phyloP scores from a whole-genome alignment of 1,284 basidiomycete genomes.

The Pseudomicrostroma phylloplanum region DNA sequence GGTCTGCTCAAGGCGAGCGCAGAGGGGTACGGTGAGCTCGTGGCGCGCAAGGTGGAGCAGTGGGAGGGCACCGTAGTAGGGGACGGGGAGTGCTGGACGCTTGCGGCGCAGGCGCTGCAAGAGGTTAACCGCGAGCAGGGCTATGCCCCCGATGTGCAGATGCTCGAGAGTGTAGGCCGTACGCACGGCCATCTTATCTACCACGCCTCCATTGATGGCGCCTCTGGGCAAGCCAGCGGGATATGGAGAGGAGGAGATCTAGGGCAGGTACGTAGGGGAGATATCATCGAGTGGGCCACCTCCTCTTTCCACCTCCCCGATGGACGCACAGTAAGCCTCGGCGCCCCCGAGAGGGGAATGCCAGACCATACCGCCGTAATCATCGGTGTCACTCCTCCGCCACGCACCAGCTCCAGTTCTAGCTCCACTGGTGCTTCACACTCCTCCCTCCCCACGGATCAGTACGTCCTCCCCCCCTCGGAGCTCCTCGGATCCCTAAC shows the following conservation, averaged over 20 bases:
- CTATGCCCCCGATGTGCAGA: neutral
- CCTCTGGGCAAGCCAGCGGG: slow-evolving; percentile 4
- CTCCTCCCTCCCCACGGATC: neutral
- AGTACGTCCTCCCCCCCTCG: slow-evolving; percentile 6
- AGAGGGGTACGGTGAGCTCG: slow-evolving; percentile 10
- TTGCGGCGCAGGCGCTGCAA: slow-evolving; percentile 10
- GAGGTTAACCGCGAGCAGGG: slow-evolving; percentile 5
- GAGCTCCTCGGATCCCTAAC: slow-evolving; percentile 10
- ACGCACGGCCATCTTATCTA: slow-evolving; percentile 14
- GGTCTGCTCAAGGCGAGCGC: neutral
- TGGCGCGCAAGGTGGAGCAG: slow-evolving; percentile 9
- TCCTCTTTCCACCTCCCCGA: neutral
- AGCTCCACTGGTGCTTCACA: neutral
- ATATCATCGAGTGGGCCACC: slow-evolving; percentile 13
- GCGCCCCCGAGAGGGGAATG: neutral
- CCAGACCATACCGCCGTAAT: slow-evolving; percentile 15
- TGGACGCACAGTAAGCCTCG: neutral
- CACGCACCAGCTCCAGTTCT: slow-evolving; percentile 2
- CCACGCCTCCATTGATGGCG: slow-evolving; percentile 8
- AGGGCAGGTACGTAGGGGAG: slow-evolving; percentile 10
- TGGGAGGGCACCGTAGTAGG: slow-evolving; percentile 7
- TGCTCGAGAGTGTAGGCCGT: slow-evolving; percentile 8
- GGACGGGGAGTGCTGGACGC: slow-evolving; percentile 16
- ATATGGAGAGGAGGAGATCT: slow-evolving; percentile 15
- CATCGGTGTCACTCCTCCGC: slow-evolving; percentile 3